These are phyloP conservation scores for Antrodiella citrinella DNA, from an alignment of 768 basidiomycete genomes.

Conservation along the genomic window DNA sequence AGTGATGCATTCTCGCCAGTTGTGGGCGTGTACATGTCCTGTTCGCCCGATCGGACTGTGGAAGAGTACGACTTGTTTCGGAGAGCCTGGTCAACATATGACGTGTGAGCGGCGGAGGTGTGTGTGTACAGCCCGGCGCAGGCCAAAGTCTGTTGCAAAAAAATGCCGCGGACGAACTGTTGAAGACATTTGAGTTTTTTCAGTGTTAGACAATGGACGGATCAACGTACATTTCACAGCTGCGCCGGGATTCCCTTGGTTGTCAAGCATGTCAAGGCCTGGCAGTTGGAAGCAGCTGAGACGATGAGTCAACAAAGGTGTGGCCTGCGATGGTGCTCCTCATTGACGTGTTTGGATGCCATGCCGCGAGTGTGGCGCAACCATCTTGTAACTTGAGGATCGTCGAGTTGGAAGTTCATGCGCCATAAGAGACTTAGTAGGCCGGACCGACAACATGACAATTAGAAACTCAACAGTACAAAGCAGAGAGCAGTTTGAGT, in stretches of 20 bases:
- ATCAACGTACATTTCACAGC: not conserved
- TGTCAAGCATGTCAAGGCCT: not conserved
- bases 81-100: no score
- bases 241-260: not conserved
- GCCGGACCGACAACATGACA: no score
- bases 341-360: not conserved
- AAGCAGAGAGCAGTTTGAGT: not conserved
- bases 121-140: no score
- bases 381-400: no score
- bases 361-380: not conserved
- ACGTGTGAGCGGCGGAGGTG: no score
- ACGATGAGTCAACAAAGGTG: not conserved
- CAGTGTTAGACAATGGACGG: not conserved
- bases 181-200: not conserved
- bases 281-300: not conserved
- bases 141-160: no score
- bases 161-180: not conserved
- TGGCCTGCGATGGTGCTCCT: not conserved
- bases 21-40: no score
- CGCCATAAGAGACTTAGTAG: no score
- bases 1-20: no score
- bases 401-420: no score
- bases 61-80: no score
- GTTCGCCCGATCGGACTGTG: not conserved
- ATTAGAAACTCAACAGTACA: no score